Evolutionary conservation across 129 eudicot species (phyloP), one percentile per base, ranked within the genome.

Genomic region (Flaveria brownii): DNA sequence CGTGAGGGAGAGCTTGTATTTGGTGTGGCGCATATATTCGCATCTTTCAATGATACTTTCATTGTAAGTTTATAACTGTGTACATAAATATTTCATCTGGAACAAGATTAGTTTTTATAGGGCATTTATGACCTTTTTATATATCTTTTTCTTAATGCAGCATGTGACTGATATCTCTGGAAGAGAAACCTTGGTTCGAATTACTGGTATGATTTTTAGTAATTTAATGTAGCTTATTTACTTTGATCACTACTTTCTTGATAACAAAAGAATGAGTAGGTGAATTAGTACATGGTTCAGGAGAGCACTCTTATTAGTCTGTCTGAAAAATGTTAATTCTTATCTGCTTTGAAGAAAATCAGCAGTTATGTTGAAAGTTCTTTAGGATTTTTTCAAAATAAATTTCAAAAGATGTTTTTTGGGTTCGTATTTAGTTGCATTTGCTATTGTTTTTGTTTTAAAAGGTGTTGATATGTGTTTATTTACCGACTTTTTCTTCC

Each of bases 31-130:
- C 71, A 66, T 11, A 41, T 66, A 1, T 66, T 66, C 41, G 92
- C 92, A 4, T 87, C 92, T 1, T 87, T 87, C 71, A 87, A 87
- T 66, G 92, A 87, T 63, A 87, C 92, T 2, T 87, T 87, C 77
- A 87, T 87, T 43, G 92, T 87, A 72, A 81, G 84, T 66, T 9
- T 15, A 6, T 2, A 59, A 6, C 7, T 9, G 22, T 36, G 0
- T 23, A 5, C 25, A 23, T 13, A 60, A 60, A 13, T 60, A 11
- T 60, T 12, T 23, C 28, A 1, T 47, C 3, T 45, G 50, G 11
- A 11, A 8, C 50, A 8, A 9, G 13, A 45, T 45, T 11, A 8
- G 50, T 45, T 45, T 9, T 9, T 45, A 45, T 45, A 8, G 2
- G 1, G 50, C 50, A 9, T 45, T 45, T 45, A 8, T 11, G 50